Evolutionary conservation across 2,329 filamentous ascomycete genomes (phyloP).

Genomic region (Botrytis porri): DNA sequence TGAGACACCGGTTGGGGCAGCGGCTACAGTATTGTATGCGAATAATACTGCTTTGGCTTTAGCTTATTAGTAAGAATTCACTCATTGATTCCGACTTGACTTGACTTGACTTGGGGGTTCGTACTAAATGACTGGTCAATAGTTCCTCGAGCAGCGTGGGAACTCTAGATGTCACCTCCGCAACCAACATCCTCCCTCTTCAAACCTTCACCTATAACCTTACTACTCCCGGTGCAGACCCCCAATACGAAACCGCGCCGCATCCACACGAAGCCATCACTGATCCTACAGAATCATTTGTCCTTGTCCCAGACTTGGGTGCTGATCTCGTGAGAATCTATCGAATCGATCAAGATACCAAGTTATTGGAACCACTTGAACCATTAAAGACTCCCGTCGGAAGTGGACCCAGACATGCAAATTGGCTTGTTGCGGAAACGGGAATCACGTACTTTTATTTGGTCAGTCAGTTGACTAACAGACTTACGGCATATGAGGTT

Average conservation of each 20-base stretch:
- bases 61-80: not conserved
- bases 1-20: not conserved
- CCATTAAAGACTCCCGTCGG: slow-evolving; percentile 33
- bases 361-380: slow-evolving; percentile 39
- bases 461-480: slow-evolving; percentile 47
- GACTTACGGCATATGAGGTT: slow-evolving; percentile 52
- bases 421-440: slow-evolving; percentile 46
- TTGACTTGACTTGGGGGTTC: not conserved
- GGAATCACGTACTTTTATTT: slow-evolving; percentile 41
- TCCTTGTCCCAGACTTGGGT: slow-evolving; percentile 51
- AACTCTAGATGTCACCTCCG: not conserved
- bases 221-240: not conserved
- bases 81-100: not conserved
- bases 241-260: slow-evolving; percentile 27
- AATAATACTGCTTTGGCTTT: not conserved
- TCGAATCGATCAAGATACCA: slow-evolving; percentile 41
- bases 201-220: slow-evolving; percentile 8
- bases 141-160: slow-evolving; percentile 9
- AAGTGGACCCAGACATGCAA: slow-evolving; percentile 49
- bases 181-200: not conserved
- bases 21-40: not conserved
- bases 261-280: slow-evolving; percentile 51
- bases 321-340: slow-evolving; percentile 48
- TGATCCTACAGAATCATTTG: slow-evolving; percentile 48
- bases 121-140: not conserved